Evolutionary conservation across 1,284 basidiomycete genomes (phyloP).

Genomic region (Peniophora sp.): DNA sequence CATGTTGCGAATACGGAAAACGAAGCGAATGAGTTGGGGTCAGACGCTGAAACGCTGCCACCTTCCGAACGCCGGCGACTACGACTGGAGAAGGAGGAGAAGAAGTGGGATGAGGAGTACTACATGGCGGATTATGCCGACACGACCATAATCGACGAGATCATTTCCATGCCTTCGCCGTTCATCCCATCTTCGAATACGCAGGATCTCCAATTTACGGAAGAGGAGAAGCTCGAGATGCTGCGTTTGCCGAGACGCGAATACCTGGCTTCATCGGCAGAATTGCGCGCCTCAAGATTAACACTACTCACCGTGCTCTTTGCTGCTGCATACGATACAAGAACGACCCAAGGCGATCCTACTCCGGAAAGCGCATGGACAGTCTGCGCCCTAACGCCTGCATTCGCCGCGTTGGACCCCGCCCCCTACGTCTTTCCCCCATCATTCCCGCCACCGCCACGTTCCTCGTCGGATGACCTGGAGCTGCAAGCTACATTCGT

Average conservation of each 20-base stretch:
- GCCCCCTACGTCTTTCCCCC: constrained; percentile 35
- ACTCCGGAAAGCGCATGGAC: constrained; percentile 83
- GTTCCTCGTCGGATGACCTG: constrained; percentile 25
- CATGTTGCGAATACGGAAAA: constrained; percentile 68
- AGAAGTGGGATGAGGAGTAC: constrained; percentile 75
- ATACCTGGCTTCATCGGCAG: background rate
- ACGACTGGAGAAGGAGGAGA: constrained; percentile 52
- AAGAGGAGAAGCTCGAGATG: constrained; percentile 62
- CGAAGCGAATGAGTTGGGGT: constrained; percentile 69
- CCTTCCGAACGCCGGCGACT: constrained; percentile 35
- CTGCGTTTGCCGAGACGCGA: constrained; percentile 49
- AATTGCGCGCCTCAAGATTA: constrained; percentile 57
- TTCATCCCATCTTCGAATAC: constrained; percentile 20
- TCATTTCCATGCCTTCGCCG: constrained; percentile 57
- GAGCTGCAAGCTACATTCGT: constrained; percentile 41
- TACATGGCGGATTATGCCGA: constrained; percentile 79
- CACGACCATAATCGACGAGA: constrained; percentile 61
- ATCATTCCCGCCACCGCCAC: constrained; percentile 12
- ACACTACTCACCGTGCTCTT: constrained; percentile 65
- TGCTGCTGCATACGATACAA: constrained; percentile 67
- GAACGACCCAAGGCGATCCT: constrained; percentile 66
- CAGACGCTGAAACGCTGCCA: constrained; percentile 47
- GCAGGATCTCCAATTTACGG: constrained; percentile 46
- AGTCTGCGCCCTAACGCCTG: constrained; percentile 57
- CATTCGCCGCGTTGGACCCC: constrained; percentile 71